Evolutionary conservation across 2,329 filamentous ascomycete genomes (phyloP), one percentile per base, ranked within the genome.

Genomic region (Endothia cerciana): DNA sequence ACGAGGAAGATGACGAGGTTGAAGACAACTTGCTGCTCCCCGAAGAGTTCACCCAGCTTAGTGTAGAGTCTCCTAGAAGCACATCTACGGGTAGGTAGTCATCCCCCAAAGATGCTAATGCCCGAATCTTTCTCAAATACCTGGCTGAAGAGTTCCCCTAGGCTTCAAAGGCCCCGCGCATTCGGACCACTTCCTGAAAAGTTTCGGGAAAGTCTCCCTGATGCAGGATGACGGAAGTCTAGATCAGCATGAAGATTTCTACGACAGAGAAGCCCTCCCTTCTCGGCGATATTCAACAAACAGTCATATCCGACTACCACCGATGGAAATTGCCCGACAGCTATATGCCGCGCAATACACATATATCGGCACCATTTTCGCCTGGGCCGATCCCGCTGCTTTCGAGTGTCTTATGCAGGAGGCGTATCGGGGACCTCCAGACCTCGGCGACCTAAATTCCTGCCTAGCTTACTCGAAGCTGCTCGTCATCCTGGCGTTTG

Each of bases 361-460:
- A 41, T 86, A 85, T 63, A 85, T 87, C 22, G 84, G 84, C 13
- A 85, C 84, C 17, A 87, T 87, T 11, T 86, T 87, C 66, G 81
- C 82, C 13, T 82, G 86, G 55, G 79, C 82, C 0, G 79, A 82
- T 33, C 81, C 82, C 0, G 71, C 75, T 3, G 72, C 78, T 19
- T 85, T 86, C 62, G 82, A 85, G 66, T 70, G 74, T 43, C 76
- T 80, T 33, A 74, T 86, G 0, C 68, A 76, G 17, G 72, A 77
- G 36, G 80, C 82, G 4, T 85, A 85, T 63, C 74, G 75, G 10
- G 75, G 77, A 2, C 74, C 76, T 1, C 78, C 78, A 0, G 77
- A 84, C 56, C 74, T 80, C 2, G 70, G 75, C 0, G 80, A 84
- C 60, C 76, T 76, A 25, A 79, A 84, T 40, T 78, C 78, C 2